Conservation (phyloP, 1,284 basidiomycete genomes). For the Porodaedalea pini region DNA sequence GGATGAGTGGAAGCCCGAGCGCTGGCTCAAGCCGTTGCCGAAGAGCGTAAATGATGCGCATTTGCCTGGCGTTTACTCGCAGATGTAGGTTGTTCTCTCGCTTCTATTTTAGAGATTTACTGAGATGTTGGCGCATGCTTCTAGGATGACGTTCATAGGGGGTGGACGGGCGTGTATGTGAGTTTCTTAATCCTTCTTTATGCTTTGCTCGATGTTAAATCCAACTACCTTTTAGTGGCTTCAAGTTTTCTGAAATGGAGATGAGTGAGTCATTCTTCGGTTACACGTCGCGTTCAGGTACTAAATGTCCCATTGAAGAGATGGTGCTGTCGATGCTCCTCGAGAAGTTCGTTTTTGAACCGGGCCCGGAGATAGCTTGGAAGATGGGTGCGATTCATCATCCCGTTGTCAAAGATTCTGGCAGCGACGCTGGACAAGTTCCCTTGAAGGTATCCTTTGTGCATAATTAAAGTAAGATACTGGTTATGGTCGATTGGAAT, state of each 20-base stretch:
- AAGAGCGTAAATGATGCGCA: slow-evolving; percentile 16
- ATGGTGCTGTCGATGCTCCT: slow-evolving; percentile 17
- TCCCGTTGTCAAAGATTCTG: slow-evolving; percentile 7
- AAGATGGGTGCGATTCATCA: slow-evolving; percentile 7
- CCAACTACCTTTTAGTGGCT: slow-evolving; percentile 11
- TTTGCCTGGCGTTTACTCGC: slow-evolving; percentile 25
- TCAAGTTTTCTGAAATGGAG: slow-evolving; percentile 21
- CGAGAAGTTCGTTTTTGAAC: slow-evolving; percentile 16
- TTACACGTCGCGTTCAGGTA: neutral
- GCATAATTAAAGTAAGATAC: no score
- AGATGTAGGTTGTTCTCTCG: slow-evolving; percentile 21
- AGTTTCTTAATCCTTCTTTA: neutral
- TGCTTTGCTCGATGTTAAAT: neutral
- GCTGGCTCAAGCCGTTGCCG: slow-evolving; percentile 23
- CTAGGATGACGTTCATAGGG: slow-evolving; percentile 23
- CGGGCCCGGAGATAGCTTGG: slow-evolving; percentile 11
- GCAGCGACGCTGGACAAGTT: neutral
- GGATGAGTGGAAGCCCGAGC: slow-evolving; percentile 24
- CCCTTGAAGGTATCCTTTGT: slow-evolving; percentile 14
- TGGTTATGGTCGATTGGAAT: no score
- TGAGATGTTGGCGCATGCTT: neutral
- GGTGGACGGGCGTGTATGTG: slow-evolving; percentile 23
- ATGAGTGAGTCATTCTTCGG: slow-evolving; percentile 9
- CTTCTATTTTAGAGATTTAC: neutral
- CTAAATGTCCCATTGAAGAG: neutral